These are phyloP conservation scores for Lasiodiplodia hormozganensis DNA, from an alignment of 2,329 filamentous ascomycete species.

Conservation along the genomic window DNA sequence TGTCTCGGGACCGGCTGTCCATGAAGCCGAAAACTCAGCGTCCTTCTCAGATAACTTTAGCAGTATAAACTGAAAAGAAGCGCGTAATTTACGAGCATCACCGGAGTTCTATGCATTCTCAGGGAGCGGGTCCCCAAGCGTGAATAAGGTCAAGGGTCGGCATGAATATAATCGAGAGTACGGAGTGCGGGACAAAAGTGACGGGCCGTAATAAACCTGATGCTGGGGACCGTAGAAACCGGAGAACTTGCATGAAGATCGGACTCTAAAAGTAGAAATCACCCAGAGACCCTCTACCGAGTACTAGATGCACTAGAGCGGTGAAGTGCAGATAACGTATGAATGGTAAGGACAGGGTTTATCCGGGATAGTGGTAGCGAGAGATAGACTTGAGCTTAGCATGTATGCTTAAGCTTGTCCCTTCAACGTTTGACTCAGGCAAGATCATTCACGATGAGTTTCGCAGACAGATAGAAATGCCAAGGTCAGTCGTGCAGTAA, in stretches of 20 bases:
- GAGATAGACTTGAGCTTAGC: conserved; percentile 2
- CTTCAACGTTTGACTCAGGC: not conserved
- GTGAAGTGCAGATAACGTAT: not conserved
- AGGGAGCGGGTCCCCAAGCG: not conserved
- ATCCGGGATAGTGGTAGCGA: conserved; percentile 6
- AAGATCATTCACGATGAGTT: not conserved
- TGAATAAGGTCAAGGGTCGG: not conserved
- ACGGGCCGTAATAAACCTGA: not conserved
- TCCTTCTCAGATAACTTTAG: not conserved
- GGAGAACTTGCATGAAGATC: not conserved
- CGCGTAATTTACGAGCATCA: not conserved
- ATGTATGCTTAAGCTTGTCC: not conserved
- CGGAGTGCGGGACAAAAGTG: not conserved
- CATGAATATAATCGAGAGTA: not conserved
- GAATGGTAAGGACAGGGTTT: not conserved
- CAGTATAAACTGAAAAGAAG: not conserved
- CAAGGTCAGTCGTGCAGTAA: not conserved
- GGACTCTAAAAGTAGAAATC: not conserved
- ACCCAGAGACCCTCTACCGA: not conserved
- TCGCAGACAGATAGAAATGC: not conserved
- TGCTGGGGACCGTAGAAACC: not conserved
- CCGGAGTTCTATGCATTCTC: not conserved
- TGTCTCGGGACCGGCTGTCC: too few species aligned
- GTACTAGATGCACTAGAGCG: not conserved
- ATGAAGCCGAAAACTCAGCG: not conserved